Conservation (phyloP, 176 grass and related monocot genomes). For the Musa schizocarpa region DNA sequence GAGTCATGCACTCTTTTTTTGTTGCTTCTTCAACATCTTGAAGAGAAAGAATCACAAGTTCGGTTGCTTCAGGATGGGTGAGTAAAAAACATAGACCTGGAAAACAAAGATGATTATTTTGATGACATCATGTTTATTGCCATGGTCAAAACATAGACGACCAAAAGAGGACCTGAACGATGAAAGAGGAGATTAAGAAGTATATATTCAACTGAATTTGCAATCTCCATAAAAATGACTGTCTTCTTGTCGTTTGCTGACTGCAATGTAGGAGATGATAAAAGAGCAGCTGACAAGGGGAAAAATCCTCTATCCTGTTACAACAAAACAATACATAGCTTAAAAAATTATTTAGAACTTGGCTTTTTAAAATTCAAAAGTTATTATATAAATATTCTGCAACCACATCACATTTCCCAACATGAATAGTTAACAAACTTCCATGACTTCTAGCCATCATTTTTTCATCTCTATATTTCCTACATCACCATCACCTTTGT, state of each 20-base stretch:
- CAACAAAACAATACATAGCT: constrained; percentile 18
- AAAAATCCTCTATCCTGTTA: constrained; percentile 84
- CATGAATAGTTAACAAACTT: too few relatives aligned
- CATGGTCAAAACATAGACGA: constrained; percentile 15
- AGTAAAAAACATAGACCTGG: constrained; percentile 83
- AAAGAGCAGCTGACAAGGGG: constrained; percentile 61
- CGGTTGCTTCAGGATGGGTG: constrained; percentile 76
- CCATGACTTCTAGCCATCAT: too few relatives aligned
- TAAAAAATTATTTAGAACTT: neutral
- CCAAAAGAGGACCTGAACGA: constrained; percentile 64
- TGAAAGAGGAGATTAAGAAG: constrained; percentile 78
- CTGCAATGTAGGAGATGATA: constrained; percentile 58
- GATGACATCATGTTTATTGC: constrained; percentile 4
- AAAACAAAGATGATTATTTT: constrained; percentile 12
- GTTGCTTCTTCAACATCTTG: constrained; percentile 62
- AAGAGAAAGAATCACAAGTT: constrained; percentile 80
- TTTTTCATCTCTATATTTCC: too few relatives aligned
- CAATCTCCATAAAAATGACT: constrained; percentile 70
- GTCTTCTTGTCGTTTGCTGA: constrained; percentile 36
- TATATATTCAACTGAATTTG: constrained; percentile 65
- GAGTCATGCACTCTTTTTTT: constrained; percentile 81
- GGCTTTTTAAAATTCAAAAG: neutral
- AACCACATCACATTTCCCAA: neutral
- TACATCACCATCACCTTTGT: too few relatives aligned
- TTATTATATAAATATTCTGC: neutral